Conservation (phyloP, 1,284 basidiomycete species). For the Tylopilus orsonianus region DNA sequence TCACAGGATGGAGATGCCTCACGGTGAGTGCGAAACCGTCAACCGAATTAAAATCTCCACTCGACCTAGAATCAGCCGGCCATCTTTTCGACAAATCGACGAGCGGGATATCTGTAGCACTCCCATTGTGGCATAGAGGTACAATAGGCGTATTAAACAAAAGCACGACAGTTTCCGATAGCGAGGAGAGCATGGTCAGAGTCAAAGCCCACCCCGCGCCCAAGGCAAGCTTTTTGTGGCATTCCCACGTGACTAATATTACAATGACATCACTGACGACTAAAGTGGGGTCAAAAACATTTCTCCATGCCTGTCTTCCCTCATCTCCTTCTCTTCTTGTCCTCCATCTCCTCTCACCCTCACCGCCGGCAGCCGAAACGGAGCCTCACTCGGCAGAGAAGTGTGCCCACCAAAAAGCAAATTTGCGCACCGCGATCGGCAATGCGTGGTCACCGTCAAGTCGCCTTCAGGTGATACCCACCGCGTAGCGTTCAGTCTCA, state of each 20-base stretch:
- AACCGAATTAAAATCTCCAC: background rate
- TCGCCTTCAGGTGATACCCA: background rate
- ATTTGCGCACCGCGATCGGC: background rate
- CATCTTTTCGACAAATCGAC: conserved; percentile 12
- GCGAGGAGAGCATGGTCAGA: conserved; percentile 15
- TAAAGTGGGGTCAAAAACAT: no score
- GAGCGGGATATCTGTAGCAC: conserved; percentile 12
- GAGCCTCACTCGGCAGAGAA: background rate
- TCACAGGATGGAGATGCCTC: conserved; percentile 2
- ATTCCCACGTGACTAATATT: conserved; percentile 14
- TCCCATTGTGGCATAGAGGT: background rate
- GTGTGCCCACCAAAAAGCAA: background rate
- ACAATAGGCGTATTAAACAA: conserved; percentile 28
- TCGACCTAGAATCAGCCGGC: background rate
- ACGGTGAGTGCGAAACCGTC: conserved; percentile 17
- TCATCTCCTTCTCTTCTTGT: background rate
- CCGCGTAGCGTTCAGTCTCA: background rate
- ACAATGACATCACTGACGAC: conserved; percentile 9
- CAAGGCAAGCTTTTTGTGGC: background rate
- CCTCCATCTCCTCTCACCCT: background rate
- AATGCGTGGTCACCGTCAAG: background rate
- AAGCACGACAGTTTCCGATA: conserved; percentile 18
- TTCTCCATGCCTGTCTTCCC: background rate
- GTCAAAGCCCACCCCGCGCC: background rate
- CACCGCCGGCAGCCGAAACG: background rate